These are phyloP conservation scores for Dactylonectria estremocensis DNA, from an alignment of 2,329 filamentous ascomycete genomes.

Conservation along the genomic window DNA sequence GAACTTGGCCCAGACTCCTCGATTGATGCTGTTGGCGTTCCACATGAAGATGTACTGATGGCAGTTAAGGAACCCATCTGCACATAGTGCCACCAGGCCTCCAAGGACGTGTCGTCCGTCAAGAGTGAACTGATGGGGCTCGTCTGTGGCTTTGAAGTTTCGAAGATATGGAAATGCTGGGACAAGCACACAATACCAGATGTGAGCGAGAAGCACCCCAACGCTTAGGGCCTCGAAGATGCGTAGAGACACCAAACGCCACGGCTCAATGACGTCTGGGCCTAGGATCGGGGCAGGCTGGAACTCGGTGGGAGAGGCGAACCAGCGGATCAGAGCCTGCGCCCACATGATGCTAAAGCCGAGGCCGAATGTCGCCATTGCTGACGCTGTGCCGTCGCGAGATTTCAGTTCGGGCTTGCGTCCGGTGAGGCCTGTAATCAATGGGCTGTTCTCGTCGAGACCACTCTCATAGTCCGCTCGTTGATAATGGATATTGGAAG, in stretches of 20 bases:
- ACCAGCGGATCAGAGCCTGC: constrained; percentile 16
- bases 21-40: constrained; percentile 19
- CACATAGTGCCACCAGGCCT: constrained; percentile 12
- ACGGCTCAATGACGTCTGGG: constrained; percentile 11
- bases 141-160: constrained; percentile 5
- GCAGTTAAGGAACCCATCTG: constrained; percentile 19
- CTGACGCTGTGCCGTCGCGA: constrained; percentile 14
- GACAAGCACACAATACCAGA: constrained; percentile 15
- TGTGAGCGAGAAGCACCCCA: constrained; percentile 7
- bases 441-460: background rate
- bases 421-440: background rate
- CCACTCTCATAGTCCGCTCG: constrained; percentile 2
- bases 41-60: constrained; percentile 22
- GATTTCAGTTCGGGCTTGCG: background rate
- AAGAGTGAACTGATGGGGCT: constrained; percentile 8
- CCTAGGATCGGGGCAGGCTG: constrained; percentile 2
- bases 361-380: constrained; percentile 16
- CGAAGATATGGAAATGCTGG: constrained; percentile 11
- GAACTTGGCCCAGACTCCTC: constrained; percentile 18
- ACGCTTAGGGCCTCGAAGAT: constrained; percentile 16
- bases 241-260: constrained; percentile 2
- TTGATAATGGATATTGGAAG: background rate
- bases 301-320: constrained; percentile 12
- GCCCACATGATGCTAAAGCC: constrained; percentile 21
- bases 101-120: constrained; percentile 11